A percentile compares a stretch with the other conserved stretches of the same genome.
phyloP scores from a whole-genome alignment of 2,329 filamentous ascomycete species.

The Elsinoe fawcettii region DNA sequence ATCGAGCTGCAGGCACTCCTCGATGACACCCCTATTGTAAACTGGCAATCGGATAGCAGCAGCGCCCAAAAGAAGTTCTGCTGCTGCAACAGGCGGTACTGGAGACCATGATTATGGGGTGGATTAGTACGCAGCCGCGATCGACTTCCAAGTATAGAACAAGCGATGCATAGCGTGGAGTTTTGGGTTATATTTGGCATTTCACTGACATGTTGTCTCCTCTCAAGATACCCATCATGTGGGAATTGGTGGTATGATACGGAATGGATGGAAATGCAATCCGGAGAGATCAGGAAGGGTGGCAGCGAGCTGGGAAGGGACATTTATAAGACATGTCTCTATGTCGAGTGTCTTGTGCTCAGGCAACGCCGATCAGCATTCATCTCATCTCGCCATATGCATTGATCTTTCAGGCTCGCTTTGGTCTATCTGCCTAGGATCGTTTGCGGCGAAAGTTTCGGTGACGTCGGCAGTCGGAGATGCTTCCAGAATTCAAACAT shows the following conservation, averaged over 20 bases:
- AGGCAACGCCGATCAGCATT: too few relatives aligned
- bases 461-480: neutral
- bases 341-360: too few relatives aligned
- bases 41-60: too few relatives aligned
- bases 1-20: neutral
- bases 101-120: neutral
- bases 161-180: constrained; percentile 13
- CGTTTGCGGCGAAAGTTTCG: neutral
- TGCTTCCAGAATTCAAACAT: constrained; percentile 4
- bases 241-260: neutral
- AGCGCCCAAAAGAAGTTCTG: neutral
- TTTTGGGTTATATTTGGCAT: neutral
- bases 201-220: neutral
- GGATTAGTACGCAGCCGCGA: neutral
- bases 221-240: constrained; percentile 8
- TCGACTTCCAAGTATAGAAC: neutral
- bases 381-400: too few relatives aligned
- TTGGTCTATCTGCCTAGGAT: too few relatives aligned
- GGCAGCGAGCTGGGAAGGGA: neutral
- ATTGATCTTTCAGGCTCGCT: too few relatives aligned
- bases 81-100: neutral
- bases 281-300: neutral
- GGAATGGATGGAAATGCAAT: neutral
- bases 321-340: too few relatives aligned
- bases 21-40: too few relatives aligned